Base-by-base conservation (phyloP, 176 grass and related monocot species). In the Elymus sibiricus region DNA sequence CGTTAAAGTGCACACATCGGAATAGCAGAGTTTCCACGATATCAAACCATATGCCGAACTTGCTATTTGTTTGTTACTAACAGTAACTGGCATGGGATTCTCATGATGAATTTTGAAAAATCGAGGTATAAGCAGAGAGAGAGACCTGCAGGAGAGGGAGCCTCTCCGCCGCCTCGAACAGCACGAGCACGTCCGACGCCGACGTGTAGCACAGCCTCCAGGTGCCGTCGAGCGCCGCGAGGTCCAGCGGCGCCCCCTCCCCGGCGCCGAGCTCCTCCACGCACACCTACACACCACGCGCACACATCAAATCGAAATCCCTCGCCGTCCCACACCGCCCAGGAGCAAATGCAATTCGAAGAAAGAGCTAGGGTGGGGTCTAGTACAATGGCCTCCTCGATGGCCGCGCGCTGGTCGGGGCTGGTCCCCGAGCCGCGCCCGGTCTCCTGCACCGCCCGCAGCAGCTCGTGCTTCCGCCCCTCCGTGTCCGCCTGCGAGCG, bases 151-250 rank as follows among this genome's bases (percentile, higher is more conserved):
- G 88, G 29, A 92, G 84, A 14, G 96, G 91, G 17, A 98, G 90
- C 82, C 87, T 95, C 22, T 87, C 81, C n/a, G 93, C 93, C 4
- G 92, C 93, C 83, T 98, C 96, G 78, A 95, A 98, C 6, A 98
- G 93, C 44, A 94, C 60, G 28, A 94, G 84, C 76, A 98, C 96
- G 80, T 95, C 96, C 34, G 93, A 88, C 4, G 93, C 93, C 25
- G 96, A 94, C 4, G 93, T 98, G 86, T 95, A 98, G 70, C 94
- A 92, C 62, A 98, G 78, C 88, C 96, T 88, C 96, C 96, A 98
- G 2, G 93, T 95, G n/a, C 93, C 91, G 58, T 98, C 93, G 70
- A 98, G 90, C 59, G 64, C 84, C 3, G 87, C 66, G 19, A 98
- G 93, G 79, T 95, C 92, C 37, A 98, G 68, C 65, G 86, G 79